These are phyloP conservation scores for Suillus hirtellus DNA, from an alignment of 768 basidiomycete species.

Conservation along the genomic window DNA sequence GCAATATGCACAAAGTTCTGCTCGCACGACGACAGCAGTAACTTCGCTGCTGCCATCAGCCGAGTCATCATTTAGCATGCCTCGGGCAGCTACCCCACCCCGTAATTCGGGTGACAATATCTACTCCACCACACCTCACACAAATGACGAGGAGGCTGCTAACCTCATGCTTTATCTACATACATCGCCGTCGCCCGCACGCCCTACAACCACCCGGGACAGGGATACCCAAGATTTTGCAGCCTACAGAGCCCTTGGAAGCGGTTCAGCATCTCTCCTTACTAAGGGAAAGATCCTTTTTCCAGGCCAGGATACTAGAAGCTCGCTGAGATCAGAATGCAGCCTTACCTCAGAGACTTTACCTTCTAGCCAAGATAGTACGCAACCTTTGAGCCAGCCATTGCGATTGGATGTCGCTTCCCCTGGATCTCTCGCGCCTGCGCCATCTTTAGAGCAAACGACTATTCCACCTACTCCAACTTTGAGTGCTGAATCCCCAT, in stretches of 20 bases:
- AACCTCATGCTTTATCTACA: conserved; percentile 84
- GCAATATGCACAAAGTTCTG: conserved; percentile 68
- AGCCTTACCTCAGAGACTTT: conserved; percentile 27
- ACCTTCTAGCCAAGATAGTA: conserved; percentile 26
- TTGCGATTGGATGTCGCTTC: conserved; percentile 19
- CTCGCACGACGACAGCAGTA: conserved; percentile 48
- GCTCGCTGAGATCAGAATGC: conserved; percentile 29
- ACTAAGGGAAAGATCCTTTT: conserved; percentile 74
- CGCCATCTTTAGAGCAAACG: conserved; percentile 31
- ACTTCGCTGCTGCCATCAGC: conserved; percentile 41
- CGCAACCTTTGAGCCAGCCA: conserved; percentile 24
- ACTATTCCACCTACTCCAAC: conserved; percentile 37
- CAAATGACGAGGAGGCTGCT: conserved; percentile 78
- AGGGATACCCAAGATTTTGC: conserved; percentile 52
- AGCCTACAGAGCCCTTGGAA: conserved; percentile 58
- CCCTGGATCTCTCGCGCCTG: conserved; percentile 24
- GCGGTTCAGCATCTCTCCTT: conserved; percentile 44
- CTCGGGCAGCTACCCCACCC: conserved; percentile 39
- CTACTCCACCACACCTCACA: conserved; percentile 54
- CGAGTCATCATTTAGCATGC: conserved; percentile 38
- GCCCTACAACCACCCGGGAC: conserved; percentile 49
- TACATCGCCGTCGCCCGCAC: conserved; percentile 80
- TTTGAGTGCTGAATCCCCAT: conserved; percentile 24
- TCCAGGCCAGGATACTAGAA: conserved; percentile 36
- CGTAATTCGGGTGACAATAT: conserved; percentile 30